These are phyloP conservation scores for Crithidia brevicula DNA, from an alignment of 208 protist genomes.

Conservation along the genomic window DNA sequence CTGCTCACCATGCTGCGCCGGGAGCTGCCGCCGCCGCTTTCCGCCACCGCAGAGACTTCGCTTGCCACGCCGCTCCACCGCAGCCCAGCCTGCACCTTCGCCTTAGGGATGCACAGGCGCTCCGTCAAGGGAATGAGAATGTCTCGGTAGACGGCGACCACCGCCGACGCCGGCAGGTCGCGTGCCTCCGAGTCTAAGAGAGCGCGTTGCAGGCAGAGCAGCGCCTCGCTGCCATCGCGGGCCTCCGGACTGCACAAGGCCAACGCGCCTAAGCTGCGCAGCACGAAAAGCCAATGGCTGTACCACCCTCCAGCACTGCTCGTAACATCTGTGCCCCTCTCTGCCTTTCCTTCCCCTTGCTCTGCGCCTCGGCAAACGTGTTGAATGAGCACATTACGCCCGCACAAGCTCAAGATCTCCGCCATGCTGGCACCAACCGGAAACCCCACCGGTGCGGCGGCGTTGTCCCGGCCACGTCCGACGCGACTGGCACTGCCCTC, in stretches of 20 bases:
- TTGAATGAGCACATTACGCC: slow-evolving; percentile 33
- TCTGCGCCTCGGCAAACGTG: neutral
- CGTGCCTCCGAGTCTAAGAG: slow-evolving; percentile 57
- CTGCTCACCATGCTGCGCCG: slow-evolving; percentile 10
- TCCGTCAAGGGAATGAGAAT: slow-evolving; percentile 81
- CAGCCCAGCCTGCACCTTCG: slow-evolving; percentile 24
- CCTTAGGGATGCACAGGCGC: slow-evolving; percentile 52
- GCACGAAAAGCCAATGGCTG: slow-evolving; percentile 49
- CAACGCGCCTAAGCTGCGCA: slow-evolving; percentile 54
- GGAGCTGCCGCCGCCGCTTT: neutral
- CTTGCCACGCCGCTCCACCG: slow-evolving; percentile 8
- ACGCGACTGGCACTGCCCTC: neutral
- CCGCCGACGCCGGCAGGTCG: slow-evolving; percentile 28
- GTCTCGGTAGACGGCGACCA: slow-evolving; percentile 67
- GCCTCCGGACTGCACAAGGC: slow-evolving; percentile 42
- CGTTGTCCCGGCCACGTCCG: neutral
- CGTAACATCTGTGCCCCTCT: no score
- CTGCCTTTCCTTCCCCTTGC: neutral
- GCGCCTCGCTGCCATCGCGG: slow-evolving; percentile 46
- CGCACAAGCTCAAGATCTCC: slow-evolving; percentile 35
- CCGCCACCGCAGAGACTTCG: neutral
- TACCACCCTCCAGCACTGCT: slow-evolving; percentile 20
- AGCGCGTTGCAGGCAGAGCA: slow-evolving; percentile 68
- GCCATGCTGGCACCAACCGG: slow-evolving; percentile 17
- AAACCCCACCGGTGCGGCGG: neutral